Conservation (phyloP, 768 basidiomycete species). For the Tulasnella sp. region DNA sequence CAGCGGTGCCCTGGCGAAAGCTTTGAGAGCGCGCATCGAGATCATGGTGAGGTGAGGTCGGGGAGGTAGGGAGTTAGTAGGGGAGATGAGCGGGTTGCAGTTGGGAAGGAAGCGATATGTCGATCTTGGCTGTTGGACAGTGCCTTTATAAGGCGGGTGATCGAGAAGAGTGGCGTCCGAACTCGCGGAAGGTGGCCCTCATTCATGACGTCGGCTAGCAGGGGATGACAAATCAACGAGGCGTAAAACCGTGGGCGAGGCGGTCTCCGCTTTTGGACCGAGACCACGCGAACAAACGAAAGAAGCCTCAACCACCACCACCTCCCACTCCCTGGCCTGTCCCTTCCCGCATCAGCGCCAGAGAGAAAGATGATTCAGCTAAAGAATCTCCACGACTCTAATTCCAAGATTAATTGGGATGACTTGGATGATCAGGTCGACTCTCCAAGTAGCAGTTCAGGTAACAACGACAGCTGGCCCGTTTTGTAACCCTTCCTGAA, state of each 20-base stretch:
- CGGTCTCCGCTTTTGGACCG: not conserved
- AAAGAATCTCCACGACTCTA: not conserved
- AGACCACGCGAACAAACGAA: not conserved
- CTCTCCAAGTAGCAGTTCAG: slow-evolving; percentile 21
- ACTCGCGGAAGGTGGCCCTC: not conserved
- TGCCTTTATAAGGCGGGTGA: not conserved
- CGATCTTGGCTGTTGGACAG: not conserved
- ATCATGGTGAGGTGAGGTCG: slow-evolving; percentile 11
- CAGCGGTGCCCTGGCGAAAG: slow-evolving; percentile 30
- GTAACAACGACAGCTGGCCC: slow-evolving; percentile 10
- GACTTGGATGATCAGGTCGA: slow-evolving; percentile 26
- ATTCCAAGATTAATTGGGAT: slow-evolving; percentile 27
- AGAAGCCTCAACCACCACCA: slow-evolving; percentile 5
- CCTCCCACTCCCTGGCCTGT: not conserved
- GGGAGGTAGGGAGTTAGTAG: not conserved
- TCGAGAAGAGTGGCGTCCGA: slow-evolving; percentile 10
- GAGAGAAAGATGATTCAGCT: not conserved
- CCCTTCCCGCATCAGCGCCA: not conserved
- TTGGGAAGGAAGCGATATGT: not conserved
- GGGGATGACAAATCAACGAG: not conserved
- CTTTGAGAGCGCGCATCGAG: slow-evolving; percentile 9
- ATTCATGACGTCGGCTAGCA: not conserved
- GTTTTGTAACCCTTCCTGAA: not conserved
- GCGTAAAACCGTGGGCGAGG: no score
- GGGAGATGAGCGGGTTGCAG: slow-evolving; percentile 7